These are phyloP conservation scores for Poa annua DNA, from an alignment of 176 grass and related monocot genomes.

Conservation along the genomic window DNA sequence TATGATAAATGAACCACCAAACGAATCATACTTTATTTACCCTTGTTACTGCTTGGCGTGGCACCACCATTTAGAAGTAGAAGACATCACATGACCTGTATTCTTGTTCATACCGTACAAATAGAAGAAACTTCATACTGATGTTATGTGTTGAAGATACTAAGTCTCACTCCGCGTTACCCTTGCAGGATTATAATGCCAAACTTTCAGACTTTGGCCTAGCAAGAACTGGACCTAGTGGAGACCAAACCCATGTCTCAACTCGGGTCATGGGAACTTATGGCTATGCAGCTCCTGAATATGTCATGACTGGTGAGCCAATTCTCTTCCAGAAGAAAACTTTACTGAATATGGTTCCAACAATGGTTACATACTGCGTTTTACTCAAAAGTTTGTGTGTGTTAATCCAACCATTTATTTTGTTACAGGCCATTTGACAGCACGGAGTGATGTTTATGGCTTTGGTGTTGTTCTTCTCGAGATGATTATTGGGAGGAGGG, in stretches of 20 bases:
- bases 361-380: neutral
- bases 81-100: neutral
- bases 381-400: neutral
- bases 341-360: slow-evolving; percentile 18
- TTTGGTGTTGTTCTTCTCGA: slow-evolving; percentile 95
- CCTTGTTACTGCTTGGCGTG: neutral
- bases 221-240: slow-evolving; percentile 91
- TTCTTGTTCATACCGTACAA: slow-evolving; percentile 16
- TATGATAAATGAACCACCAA: neutral
- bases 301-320: slow-evolving; percentile 86
- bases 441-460: slow-evolving; percentile 88
- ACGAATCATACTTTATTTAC: neutral
- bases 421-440: slow-evolving; percentile 80
- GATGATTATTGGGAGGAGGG: slow-evolving; percentile 86
- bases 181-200: slow-evolving; percentile 86
- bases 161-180: slow-evolving; percentile 30
- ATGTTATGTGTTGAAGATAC: slow-evolving; percentile 26
- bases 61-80: slow-evolving; percentile 7
- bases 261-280: slow-evolving; percentile 94
- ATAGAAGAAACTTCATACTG: neutral
- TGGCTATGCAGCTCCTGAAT: slow-evolving; percentile 98
- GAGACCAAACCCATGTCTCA: slow-evolving; percentile 96
- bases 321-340: neutral
- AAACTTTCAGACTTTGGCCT: slow-evolving; percentile 99
- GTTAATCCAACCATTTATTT: slow-evolving; percentile 31